Evolutionary conservation across 164 flowering plant genomes (phyloP).

Genomic region (Chimonanthus salicifolius): DNA sequence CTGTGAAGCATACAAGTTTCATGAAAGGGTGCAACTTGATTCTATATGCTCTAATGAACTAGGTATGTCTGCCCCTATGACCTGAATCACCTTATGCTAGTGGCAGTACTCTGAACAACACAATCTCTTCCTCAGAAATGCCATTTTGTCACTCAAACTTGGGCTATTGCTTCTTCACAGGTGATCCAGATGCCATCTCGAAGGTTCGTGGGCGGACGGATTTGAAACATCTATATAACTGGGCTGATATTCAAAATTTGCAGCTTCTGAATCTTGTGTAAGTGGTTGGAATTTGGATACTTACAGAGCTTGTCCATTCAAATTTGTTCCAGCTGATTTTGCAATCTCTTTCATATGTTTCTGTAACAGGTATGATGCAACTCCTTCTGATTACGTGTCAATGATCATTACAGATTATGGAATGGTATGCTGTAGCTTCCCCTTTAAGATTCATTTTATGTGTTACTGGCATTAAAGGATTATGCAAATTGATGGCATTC

Average conservation of each 20-base stretch:
- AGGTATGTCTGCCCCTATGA: constrained; percentile 36
- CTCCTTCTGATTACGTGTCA: constrained; percentile 89
- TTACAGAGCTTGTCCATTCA: neutral
- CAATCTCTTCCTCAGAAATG: neutral
- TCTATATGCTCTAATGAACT: constrained; percentile 93
- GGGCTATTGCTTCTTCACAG: constrained; percentile 28
- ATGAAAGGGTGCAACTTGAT: constrained; percentile 94
- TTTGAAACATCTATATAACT: constrained; percentile 42
- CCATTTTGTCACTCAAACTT: neutral
- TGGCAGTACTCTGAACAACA: neutral
- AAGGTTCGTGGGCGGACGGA: constrained; percentile 68
- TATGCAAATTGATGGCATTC: no score
- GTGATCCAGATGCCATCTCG: constrained; percentile 72
- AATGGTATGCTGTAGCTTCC: constrained; percentile 59
- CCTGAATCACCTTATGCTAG: neutral
- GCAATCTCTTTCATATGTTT: constrained; percentile 7
- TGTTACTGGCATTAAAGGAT: no score
- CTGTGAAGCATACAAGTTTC: constrained; percentile 93
- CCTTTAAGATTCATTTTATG: neutral
- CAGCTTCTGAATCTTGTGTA: constrained; percentile 75
- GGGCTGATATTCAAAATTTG: constrained; percentile 48
- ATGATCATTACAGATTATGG: constrained; percentile 92
- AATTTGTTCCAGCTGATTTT: neutral
- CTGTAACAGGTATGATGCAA: constrained; percentile 75
- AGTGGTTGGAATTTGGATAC: constrained; percentile 20